Conservation (phyloP, 495 filamentous ascomycete genomes). For the Hypoxylon intermedium region DNA sequence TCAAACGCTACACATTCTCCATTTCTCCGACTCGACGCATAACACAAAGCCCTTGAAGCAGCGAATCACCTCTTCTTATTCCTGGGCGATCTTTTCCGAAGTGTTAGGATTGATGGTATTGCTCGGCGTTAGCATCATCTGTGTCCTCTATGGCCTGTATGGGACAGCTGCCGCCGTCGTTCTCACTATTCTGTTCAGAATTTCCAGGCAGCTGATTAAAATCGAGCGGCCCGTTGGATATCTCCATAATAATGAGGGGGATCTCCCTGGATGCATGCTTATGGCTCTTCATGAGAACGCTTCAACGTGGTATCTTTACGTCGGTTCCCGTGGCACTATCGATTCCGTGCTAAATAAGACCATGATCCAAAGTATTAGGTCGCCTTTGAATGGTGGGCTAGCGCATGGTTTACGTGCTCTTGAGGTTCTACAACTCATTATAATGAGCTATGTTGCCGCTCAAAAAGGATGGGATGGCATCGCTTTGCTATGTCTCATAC, state of each 20-base stretch:
- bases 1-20: neutral
- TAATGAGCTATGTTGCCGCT: neutral
- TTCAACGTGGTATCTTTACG: neutral
- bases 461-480: neutral
- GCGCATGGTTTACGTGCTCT: neutral
- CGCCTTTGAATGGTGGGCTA: neutral
- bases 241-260: neutral
- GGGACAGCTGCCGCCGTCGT: neutral
- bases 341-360: neutral
- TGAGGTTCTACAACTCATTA: neutral
- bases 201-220: neutral
- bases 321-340: neutral
- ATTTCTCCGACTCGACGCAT: neutral
- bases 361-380: neutral
- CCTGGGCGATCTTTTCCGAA: neutral
- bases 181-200: neutral
- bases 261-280: neutral
- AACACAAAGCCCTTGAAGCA: neutral
- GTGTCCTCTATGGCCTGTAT: neutral
- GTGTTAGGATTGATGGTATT: neutral
- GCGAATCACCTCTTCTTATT: neutral
- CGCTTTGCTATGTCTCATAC: neutral
- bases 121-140: neutral
- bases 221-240: neutral
- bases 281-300: neutral